These are phyloP conservation scores for Aureobasidium sp. DNA, from an alignment of 2,329 filamentous ascomycete species.

Conservation along the genomic window DNA sequence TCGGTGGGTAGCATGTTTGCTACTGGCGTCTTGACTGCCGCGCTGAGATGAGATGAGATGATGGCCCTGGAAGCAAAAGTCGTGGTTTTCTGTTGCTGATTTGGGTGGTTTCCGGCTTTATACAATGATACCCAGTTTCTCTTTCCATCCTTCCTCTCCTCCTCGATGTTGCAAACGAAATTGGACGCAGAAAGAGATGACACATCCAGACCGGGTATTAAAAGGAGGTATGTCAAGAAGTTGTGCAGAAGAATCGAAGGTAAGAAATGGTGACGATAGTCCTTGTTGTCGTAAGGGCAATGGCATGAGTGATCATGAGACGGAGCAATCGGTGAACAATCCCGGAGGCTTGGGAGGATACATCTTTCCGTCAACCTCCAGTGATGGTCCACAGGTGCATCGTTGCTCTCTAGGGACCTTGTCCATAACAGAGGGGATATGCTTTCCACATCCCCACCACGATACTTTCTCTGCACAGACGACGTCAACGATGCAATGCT, in stretches of 20 bases:
- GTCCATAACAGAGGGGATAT: constrained; percentile 56
- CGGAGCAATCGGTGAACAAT: constrained; percentile 2
- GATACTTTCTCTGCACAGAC: constrained; percentile 2
- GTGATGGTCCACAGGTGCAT: constrained; percentile 55
- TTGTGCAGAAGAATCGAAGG: background rate
- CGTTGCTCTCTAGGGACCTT: constrained; percentile 48
- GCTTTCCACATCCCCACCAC: constrained; percentile 25
- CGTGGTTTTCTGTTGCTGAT: background rate
- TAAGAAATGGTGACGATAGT: background rate
- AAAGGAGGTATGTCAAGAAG: background rate
- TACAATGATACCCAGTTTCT: background rate
- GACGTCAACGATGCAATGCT: background rate
- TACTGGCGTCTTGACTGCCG: constrained; percentile 34
- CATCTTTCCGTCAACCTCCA: constrained; percentile 50
- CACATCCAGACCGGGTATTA: background rate
- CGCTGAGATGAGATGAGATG: background rate
- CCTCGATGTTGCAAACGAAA: background rate
- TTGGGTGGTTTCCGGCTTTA: background rate
- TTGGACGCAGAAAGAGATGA: background rate
- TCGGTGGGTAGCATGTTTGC: constrained; percentile 54
- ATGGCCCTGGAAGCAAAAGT: background rate
- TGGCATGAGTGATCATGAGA: background rate
- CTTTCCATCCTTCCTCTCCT: background rate
- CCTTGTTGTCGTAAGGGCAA: background rate
- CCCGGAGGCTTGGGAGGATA: constrained; percentile 48